Percentiles rank a stretch among this genome's conserved stretches.
phyloP scores from a whole-genome alignment of 352 stramenopile species.

The Pythium plurisporium region DNA sequence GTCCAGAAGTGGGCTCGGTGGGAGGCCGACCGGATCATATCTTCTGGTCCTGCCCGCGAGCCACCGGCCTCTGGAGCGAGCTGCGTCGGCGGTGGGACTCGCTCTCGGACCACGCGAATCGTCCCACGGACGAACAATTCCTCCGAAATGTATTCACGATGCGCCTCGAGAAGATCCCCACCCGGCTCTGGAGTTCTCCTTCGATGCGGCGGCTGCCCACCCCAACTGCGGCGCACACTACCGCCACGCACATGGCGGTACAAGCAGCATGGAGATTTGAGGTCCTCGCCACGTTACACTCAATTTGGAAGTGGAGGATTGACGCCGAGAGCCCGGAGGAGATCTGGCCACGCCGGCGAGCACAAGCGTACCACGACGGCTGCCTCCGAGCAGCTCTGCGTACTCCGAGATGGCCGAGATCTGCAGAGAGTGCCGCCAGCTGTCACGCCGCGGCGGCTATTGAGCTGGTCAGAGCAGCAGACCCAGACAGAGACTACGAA shows the following conservation, averaged over 20 bases:
- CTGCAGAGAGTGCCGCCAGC: background rate
- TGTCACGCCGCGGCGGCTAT: background rate
- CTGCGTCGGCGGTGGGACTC: background rate
- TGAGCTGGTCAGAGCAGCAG: background rate
- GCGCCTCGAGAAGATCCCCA: background rate
- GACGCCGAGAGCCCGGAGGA: background rate
- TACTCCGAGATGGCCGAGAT: background rate
- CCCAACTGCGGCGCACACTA: background rate
- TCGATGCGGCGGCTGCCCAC: background rate
- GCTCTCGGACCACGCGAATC: background rate
- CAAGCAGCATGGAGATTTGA: background rate
- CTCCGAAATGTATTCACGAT: background rate
- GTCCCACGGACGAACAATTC: background rate
- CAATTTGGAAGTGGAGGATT: background rate
- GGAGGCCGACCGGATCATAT: background rate
- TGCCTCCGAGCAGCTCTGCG: background rate
- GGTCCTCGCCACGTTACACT: background rate
- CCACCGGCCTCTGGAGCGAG: background rate
- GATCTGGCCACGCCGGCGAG: background rate
- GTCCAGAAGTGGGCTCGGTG: background rate
- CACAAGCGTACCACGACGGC: background rate
- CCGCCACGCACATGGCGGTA: background rate
- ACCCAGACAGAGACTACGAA: background rate
- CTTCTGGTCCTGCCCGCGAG: background rate
- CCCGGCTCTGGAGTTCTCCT: background rate